phyloP scores from a whole-genome alignment of 306 rosid species.

The Prunus armeniaca region DNA sequence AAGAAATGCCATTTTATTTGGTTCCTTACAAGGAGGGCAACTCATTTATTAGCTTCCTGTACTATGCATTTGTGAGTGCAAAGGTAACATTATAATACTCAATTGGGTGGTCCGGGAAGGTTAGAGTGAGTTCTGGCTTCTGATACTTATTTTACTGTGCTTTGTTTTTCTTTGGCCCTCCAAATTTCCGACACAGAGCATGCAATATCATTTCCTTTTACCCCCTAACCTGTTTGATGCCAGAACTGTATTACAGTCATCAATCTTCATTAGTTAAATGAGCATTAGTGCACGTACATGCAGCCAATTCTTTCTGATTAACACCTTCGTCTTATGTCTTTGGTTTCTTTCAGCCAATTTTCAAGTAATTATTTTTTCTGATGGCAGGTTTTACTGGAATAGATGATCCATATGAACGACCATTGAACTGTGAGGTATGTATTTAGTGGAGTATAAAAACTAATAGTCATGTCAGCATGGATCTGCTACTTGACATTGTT shows the following conservation, averaged over 20 bases:
- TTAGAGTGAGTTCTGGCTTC: neutral
- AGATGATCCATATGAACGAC: constrained; percentile 83
- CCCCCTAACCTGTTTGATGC: neutral
- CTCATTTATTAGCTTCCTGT: neutral
- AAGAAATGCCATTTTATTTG: neutral
- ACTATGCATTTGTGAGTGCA: neutral
- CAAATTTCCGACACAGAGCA: too few species aligned
- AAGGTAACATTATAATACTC: neutral
- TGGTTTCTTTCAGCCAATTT: neutral
- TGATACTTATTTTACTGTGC: neutral
- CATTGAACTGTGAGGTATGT: constrained; percentile 74
- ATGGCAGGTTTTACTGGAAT: constrained; percentile 83
- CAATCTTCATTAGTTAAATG: neutral
- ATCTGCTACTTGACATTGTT: neutral
- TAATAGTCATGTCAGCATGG: neutral
- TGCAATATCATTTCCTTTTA: too few species aligned
- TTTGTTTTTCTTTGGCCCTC: too few species aligned
- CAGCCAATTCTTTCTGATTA: neutral
- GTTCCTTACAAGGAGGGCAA: neutral
- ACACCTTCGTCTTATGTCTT: neutral
- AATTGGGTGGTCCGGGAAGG: neutral
- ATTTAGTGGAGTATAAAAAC: constrained; percentile 6
- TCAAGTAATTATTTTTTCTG: neutral
- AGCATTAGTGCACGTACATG: neutral
- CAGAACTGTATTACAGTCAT: neutral